These are phyloP conservation scores for Stachybotrys chartarum DNA, from an alignment of 2,329 filamentous ascomycete species.

Conservation along the genomic window DNA sequence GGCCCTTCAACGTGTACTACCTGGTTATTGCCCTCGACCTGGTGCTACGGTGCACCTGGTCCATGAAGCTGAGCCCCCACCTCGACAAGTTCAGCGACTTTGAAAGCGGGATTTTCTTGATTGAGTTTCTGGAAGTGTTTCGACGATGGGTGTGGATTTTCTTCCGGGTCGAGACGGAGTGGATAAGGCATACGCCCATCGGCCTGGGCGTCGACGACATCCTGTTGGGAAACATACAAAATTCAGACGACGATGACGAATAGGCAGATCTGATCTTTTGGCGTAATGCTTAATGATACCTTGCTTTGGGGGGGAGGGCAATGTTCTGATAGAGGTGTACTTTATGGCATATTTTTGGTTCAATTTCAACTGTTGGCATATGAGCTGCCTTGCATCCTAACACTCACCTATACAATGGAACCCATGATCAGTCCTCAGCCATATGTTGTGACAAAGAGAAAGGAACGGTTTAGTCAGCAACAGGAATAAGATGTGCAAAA, in stretches of 20 bases:
- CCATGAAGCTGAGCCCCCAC: constrained; percentile 75
- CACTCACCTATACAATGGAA: no score
- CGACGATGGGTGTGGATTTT: constrained; percentile 97
- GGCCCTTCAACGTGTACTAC: constrained; percentile 72
- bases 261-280: constrained; percentile 11
- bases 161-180: constrained; percentile 90
- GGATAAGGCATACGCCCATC: constrained; percentile 53
- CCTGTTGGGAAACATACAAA: constrained; percentile 63
- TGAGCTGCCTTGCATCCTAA: no score
- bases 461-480: no score
- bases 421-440: no score
- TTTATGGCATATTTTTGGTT: no score
- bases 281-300: constrained; percentile 5
- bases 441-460: no score
- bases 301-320: no score
- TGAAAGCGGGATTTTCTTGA: constrained; percentile 80
- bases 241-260: constrained; percentile 44
- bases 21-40: constrained; percentile 71
- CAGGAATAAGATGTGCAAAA: no score
- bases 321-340: no score
- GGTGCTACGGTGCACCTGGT: constrained; percentile 82
- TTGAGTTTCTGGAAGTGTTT: constrained; percentile 81
- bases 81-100: constrained; percentile 79
- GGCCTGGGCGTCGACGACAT: constrained; percentile 61
- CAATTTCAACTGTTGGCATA: no score